Conservation (phyloP, 2,329 filamentous ascomycete species). For the Sclerotinia spermophila region DNA sequence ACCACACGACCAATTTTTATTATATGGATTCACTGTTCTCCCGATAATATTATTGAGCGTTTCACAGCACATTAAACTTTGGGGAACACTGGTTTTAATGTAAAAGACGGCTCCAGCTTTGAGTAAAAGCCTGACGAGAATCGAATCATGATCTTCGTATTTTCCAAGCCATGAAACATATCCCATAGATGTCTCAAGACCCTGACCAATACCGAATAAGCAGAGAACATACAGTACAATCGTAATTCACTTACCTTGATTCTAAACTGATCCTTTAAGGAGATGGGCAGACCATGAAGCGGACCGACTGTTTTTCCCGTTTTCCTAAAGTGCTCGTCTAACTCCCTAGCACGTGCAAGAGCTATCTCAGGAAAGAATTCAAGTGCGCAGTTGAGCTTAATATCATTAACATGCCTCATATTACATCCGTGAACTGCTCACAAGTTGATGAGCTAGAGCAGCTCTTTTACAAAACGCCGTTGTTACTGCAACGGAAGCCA, state of each 20-base stretch:
- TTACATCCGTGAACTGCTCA: conserved; percentile 8
- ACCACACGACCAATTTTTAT: conserved; percentile 31
- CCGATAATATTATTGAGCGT: conserved; percentile 45
- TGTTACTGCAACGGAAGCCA: conserved; percentile 39
- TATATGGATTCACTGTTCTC: conserved; percentile 38
- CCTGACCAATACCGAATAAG: conserved; percentile 35
- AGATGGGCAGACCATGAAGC: conserved; percentile 58
- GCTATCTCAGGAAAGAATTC: conserved; percentile 50
- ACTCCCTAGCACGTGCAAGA: conserved; percentile 41
- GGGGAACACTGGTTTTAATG: conserved; percentile 42
- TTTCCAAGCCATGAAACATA: conserved; percentile 59
- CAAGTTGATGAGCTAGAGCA: conserved; percentile 46
- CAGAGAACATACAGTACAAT: not conserved
- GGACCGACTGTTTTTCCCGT: conserved; percentile 50
- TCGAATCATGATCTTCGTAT: conserved; percentile 43
- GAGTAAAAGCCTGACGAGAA: conserved; percentile 40
- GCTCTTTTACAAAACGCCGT: conserved; percentile 49
- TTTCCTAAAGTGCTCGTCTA: conserved; percentile 44
- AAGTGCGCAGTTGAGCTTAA: conserved; percentile 38
- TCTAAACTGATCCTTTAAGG: conserved; percentile 61
- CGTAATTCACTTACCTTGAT: conserved; percentile 42
- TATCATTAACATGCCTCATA: not conserved
- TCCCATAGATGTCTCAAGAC: conserved; percentile 47
- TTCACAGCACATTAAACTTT: conserved; percentile 41
- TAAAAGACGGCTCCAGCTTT: conserved; percentile 42